Evolutionary conservation across 1,139 yeast genomes (phyloP).

Genomic region (Komagataea norvegica): DNA sequence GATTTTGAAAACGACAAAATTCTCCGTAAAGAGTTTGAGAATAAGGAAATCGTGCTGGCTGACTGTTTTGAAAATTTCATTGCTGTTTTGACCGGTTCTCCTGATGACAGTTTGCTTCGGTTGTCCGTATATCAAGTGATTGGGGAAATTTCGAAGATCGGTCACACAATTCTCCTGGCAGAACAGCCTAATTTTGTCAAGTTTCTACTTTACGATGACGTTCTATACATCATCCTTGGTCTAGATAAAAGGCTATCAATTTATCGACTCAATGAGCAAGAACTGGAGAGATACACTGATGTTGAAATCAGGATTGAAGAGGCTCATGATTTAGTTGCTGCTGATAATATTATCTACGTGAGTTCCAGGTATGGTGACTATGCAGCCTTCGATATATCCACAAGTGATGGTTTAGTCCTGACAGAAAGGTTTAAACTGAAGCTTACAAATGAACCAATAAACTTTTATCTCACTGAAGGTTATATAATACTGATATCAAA

Average conservation of each 20-base stretch:
- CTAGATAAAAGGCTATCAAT: constrained; percentile 2
- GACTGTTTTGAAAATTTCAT: constrained; percentile 19
- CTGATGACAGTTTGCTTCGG: neutral
- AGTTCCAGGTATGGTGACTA: constrained; percentile 22
- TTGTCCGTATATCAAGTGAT: constrained; percentile 12
- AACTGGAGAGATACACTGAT: neutral
- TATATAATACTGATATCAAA: constrained; percentile 31
- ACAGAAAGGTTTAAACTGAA: constrained; percentile 2
- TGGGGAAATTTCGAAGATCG: constrained; percentile 12
- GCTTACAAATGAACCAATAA: constrained; percentile 19
- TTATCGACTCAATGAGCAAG: constrained; percentile 3
- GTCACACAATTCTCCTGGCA: constrained; percentile 1
- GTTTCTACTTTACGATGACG: constrained; percentile 9
- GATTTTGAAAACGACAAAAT: constrained; percentile 22
- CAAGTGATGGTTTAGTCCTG: neutral
- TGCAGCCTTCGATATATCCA: neutral
- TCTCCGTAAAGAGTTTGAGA: constrained; percentile 12
- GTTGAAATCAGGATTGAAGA: constrained; percentile 7
- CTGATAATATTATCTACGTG: constrained; percentile 13
- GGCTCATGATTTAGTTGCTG: constrained; percentile 21
- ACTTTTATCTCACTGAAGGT: constrained; percentile 13
- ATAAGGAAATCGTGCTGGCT: constrained; percentile 15
- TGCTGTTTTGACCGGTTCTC: constrained; percentile 26
- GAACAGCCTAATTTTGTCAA: constrained; percentile 18
- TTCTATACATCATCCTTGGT: constrained; percentile 13